These are phyloP conservation scores for Neurospora sp. DNA, from an alignment of 495 filamentous ascomycete genomes.

Conservation along the genomic window DNA sequence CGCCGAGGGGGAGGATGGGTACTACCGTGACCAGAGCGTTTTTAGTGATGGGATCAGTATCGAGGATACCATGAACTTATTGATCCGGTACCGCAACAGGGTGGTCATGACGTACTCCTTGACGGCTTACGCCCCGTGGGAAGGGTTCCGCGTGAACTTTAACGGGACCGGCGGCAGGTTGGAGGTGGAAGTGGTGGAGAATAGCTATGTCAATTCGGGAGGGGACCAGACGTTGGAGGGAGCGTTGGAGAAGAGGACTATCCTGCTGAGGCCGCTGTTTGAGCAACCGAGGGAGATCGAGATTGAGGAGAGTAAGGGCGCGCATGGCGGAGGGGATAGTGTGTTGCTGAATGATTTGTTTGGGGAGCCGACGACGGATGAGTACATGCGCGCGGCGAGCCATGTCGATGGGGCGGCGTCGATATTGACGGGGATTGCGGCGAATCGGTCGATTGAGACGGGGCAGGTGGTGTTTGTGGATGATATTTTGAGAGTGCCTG, in stretches of 20 bases:
- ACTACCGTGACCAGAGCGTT: constrained; percentile 49
- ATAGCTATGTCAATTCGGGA: constrained; percentile 39
- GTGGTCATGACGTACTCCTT: constrained; percentile 40
- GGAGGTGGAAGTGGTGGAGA: constrained; percentile 40
- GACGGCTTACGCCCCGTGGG: constrained; percentile 40
- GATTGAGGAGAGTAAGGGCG: constrained; percentile 27
- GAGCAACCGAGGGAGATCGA: constrained; percentile 35
- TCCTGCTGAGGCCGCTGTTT: constrained; percentile 31
- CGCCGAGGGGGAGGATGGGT: constrained; percentile 49
- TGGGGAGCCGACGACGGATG: constrained; percentile 30
- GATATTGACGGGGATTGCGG: constrained; percentile 48
- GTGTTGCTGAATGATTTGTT: constrained; percentile 38
- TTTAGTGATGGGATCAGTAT: constrained; percentile 51
- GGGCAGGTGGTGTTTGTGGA: constrained; percentile 40
- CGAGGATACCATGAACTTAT: constrained; percentile 50
- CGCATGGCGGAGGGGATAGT: constrained; percentile 37
- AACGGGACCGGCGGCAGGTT: constrained; percentile 36
- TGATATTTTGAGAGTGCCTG: constrained; percentile 28
- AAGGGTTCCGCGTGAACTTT: constrained; percentile 37
- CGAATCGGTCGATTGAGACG: constrained; percentile 45
- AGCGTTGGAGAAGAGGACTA: constrained; percentile 26
- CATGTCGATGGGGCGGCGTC: constrained; percentile 47
- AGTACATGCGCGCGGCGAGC: constrained; percentile 33
- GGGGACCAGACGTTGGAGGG: constrained; percentile 37
- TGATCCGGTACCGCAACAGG: constrained; percentile 45